Conservation (phyloP, 768 basidiomycete species). For the Peribolospora kevripleyi region DNA sequence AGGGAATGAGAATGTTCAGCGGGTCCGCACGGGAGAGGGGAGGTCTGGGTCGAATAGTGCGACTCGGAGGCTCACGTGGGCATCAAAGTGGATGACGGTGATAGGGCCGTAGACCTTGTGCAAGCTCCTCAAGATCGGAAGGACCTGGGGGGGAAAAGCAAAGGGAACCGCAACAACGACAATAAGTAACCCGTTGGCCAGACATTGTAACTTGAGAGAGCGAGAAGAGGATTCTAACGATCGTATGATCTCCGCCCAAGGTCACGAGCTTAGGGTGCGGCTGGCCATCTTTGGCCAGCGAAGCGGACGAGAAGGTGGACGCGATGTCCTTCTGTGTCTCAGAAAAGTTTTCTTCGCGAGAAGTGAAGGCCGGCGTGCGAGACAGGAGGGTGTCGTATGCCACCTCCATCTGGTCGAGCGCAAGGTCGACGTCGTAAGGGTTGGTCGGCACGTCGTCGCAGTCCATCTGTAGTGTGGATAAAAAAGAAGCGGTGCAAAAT, state of each 20-base stretch:
- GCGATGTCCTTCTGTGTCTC: slow-evolving; percentile 8
- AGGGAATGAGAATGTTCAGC: no score
- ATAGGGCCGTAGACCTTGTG: slow-evolving; percentile 50
- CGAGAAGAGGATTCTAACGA: no score
- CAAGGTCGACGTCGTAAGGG: slow-evolving; percentile 60
- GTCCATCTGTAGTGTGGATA: slow-evolving; percentile 28
- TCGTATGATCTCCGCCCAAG: slow-evolving; percentile 67
- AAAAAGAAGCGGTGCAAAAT: background rate
- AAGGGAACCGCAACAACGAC: slow-evolving; percentile 7
- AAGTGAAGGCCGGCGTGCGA: slow-evolving; percentile 20
- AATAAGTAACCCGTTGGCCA: no score
- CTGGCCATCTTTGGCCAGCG: slow-evolving; percentile 32
- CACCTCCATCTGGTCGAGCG: slow-evolving; percentile 64
- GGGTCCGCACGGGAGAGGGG: no score
- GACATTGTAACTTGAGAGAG: background rate
- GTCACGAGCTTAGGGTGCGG: slow-evolving; percentile 55
- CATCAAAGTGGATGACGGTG: slow-evolving; percentile 48
- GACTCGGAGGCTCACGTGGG: slow-evolving; percentile 25
- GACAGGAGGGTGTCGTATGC: slow-evolving; percentile 53
- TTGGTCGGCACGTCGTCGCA: slow-evolving; percentile 67
- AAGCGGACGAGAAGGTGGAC: slow-evolving; percentile 15
- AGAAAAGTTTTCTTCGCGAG: no score
- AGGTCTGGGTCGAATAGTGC: no score
- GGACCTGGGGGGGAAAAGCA: slow-evolving; percentile 15
- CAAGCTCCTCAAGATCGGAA: slow-evolving; percentile 60